Conservation (phyloP, 768 basidiomycete species). For the Leccinum fibrillosum region DNA sequence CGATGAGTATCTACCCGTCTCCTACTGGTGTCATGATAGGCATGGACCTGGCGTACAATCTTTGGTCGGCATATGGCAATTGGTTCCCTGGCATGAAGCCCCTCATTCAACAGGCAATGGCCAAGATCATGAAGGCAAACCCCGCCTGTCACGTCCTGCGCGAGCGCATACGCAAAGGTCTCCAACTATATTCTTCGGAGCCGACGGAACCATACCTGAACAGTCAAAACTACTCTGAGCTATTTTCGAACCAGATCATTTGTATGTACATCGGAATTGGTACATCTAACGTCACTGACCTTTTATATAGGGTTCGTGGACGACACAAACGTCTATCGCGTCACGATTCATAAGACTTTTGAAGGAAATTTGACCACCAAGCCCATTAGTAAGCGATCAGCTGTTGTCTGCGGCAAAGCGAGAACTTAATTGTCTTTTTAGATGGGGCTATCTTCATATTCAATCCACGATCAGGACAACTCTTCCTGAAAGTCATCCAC, state of each 20-base stretch:
- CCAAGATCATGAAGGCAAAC: conserved; percentile 99
- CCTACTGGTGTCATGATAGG: conserved; percentile 99
- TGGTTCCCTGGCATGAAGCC: conserved; percentile 99
- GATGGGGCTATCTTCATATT: conserved; percentile 98
- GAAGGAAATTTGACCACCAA: conserved; percentile 99
- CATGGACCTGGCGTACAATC: conserved; percentile 96
- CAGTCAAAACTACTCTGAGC: conserved; percentile 95
- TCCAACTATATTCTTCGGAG: conserved; percentile 98
- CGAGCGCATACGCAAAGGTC: conserved; percentile 97
- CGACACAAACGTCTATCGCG: conserved; percentile 99
- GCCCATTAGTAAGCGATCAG: conserved; percentile 72
- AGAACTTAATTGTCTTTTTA: conserved; percentile 22
- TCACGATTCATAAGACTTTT: conserved; percentile 99
- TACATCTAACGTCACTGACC: conserved; percentile 5
- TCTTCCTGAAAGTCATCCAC: conserved; percentile 99
- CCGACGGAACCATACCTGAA: conserved; percentile 99
- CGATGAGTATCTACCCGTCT: conserved; percentile 98
- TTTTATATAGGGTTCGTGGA: conserved; percentile 87
- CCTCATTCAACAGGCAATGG: conserved; percentile 97
- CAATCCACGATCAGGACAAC: conserved; percentile 96
- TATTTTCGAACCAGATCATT: conserved; percentile 98
- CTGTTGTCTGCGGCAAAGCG: background rate
- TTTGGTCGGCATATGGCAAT: conserved; percentile 98
- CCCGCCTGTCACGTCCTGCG: conserved; percentile 96
- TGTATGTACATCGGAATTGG: conserved; percentile 43